Evolutionary conservation across 495 filamentous ascomycete genomes (phyloP).

Genomic region (Xylaria scruposa): DNA sequence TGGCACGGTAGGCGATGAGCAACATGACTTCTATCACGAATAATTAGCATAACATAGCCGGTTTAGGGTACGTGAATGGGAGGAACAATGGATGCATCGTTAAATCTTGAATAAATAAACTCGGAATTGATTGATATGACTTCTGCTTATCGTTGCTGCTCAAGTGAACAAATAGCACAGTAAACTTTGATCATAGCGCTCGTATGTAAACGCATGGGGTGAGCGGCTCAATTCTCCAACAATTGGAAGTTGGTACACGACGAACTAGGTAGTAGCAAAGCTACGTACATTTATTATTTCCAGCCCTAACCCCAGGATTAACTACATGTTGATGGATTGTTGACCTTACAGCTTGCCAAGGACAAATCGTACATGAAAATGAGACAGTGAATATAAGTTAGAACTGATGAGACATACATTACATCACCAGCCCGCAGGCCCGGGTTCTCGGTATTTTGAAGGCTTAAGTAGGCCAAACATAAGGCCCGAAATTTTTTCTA

Average conservation of each 20-base stretch:
- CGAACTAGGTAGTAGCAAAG: no score
- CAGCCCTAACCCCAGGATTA: background rate
- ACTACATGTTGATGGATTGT: background rate
- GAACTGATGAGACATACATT: no score
- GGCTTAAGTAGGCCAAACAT: background rate
- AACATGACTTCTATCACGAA: conserved; percentile 16
- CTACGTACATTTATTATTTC: background rate
- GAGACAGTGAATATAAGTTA: background rate
- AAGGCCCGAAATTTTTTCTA: background rate
- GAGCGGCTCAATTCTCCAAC: background rate
- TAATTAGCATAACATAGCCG: conserved; percentile 17
- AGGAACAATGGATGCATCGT: conserved; percentile 13
- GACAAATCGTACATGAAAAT: background rate
- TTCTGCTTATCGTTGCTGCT: background rate
- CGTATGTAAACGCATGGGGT: background rate
- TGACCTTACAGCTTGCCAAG: background rate
- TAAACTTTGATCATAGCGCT: background rate
- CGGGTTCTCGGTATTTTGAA: background rate
- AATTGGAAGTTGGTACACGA: background rate
- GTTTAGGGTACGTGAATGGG: conserved; percentile 14
- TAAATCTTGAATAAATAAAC: conserved; percentile 4
- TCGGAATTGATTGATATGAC: background rate
- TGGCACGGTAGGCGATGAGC: conserved; percentile 28
- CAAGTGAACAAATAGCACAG: background rate
- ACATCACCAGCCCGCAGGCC: no score